Percentiles rank a stretch among this genome's conserved stretches.
Conservation (phyloP, 2,329 filamentous ascomycete species). For the Corynespora cassiicola region DNA sequence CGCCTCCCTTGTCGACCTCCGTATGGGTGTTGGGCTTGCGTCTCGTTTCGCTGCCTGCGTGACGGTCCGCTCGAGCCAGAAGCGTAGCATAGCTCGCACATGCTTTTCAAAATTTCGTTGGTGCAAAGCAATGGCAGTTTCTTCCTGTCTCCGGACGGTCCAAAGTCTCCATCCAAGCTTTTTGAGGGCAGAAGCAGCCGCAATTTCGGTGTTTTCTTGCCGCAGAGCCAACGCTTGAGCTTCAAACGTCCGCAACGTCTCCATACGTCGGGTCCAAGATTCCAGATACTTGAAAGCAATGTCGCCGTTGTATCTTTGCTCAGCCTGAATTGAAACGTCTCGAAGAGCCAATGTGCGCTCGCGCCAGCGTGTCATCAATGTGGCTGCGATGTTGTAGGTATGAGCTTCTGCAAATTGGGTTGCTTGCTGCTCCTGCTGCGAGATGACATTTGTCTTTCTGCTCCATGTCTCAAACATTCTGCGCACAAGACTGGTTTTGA, state of each 20-base stretch:
- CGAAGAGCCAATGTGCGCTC: constrained; percentile 39
- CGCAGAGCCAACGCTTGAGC: constrained; percentile 54
- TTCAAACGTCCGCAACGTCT: constrained; percentile 35
- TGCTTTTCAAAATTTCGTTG: constrained; percentile 63
- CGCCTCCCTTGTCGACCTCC: constrained; percentile 14
- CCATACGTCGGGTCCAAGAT: constrained; percentile 30
- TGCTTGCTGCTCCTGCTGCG: constrained; percentile 39
- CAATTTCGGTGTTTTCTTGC: constrained; percentile 54
- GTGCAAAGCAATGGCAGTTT: constrained; percentile 60
- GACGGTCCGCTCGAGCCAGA: constrained; percentile 58
- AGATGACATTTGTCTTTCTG: constrained; percentile 24
- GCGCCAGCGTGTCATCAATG: constrained; percentile 52
- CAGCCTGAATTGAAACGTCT: constrained; percentile 27
- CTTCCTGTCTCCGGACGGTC: constrained; percentile 57
- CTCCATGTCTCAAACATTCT: constrained; percentile 47
- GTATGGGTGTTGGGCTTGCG: constrained; percentile 30
- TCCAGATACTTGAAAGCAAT: constrained; percentile 38
- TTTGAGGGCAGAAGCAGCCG: constrained; percentile 57
- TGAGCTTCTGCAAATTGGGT: constrained; percentile 28
- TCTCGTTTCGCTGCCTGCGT: constrained; percentile 30
- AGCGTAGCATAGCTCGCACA: constrained; percentile 60
- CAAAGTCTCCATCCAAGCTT: constrained; percentile 66
- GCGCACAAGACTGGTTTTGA: constrained; percentile 62
- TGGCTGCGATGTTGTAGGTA: constrained; percentile 28
- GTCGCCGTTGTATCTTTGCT: constrained; percentile 28